phyloP scores from a whole-genome alignment of 441 rosid species.

The Jatropha multifida region DNA sequence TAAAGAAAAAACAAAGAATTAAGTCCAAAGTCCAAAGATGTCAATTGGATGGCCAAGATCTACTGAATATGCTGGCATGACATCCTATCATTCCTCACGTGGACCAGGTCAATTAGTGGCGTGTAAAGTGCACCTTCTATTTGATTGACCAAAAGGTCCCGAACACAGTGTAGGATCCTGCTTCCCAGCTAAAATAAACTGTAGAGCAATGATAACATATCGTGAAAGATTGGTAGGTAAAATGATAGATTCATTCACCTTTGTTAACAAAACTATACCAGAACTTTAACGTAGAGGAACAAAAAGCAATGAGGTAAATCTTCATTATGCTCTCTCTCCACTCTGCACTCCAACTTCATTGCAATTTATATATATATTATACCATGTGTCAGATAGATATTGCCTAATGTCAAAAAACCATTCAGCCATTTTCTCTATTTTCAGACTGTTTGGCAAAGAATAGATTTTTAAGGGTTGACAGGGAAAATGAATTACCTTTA shows the following conservation, averaged over 20 bases:
- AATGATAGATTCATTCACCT: background rate
- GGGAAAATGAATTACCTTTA: slow-evolving; percentile 32
- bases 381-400: background rate
- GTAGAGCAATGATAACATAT: background rate
- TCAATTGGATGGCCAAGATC: background rate
- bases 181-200: background rate
- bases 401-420: background rate
- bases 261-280: background rate
- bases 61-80: background rate
- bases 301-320: background rate
- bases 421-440: background rate
- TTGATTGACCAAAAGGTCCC: slow-evolving; percentile 10
- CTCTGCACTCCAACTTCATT: slow-evolving; percentile 1
- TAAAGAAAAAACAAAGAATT: background rate
- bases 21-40: background rate
- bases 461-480: background rate
- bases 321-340: background rate
- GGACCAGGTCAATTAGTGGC: slow-evolving; percentile 4
- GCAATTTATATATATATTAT: background rate
- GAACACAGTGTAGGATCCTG: background rate
- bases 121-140: background rate
- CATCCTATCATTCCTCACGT: background rate
- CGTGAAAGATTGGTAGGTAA: background rate
- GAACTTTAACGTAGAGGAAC: background rate
- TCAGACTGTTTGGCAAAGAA: background rate